A percentile compares a stretch with the other conserved stretches of the same genome.
These are phyloP conservation scores for Venturia asperata DNA, from an alignment of 2,329 filamentous ascomycete genomes.

Conservation along the genomic window DNA sequence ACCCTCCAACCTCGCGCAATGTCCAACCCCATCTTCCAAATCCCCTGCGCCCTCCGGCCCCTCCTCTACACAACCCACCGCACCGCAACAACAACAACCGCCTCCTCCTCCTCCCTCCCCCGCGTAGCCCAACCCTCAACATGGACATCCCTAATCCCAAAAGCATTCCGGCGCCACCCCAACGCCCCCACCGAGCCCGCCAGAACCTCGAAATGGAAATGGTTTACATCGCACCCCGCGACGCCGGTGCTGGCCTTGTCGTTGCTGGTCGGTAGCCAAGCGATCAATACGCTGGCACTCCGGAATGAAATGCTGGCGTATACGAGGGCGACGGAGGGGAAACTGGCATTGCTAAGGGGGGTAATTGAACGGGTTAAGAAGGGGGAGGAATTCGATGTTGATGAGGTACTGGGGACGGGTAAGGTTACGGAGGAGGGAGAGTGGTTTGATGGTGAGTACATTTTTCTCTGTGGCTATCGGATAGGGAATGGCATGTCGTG, in stretches of 20 bases:
- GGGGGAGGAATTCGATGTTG: constrained; percentile 78
- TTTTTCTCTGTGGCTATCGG: background rate
- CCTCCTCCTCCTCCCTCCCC: constrained; percentile 27
- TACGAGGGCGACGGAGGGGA: constrained; percentile 67
- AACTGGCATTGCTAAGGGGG: constrained; percentile 69
- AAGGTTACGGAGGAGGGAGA: constrained; percentile 67
- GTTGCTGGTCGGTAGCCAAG: constrained; percentile 85
- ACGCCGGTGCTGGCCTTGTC: constrained; percentile 60
- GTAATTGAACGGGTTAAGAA: constrained; percentile 62
- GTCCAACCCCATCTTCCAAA: constrained; percentile 8
- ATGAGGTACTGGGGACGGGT: constrained; percentile 71
- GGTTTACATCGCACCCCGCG: constrained; percentile 42
- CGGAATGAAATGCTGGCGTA: constrained; percentile 68
- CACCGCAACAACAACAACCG: constrained; percentile 12
- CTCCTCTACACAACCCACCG: constrained; percentile 8
- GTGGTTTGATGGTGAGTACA: constrained; percentile 72
- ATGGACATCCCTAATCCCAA: constrained; percentile 35
- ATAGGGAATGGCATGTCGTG: background rate
- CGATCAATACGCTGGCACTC: constrained; percentile 82
- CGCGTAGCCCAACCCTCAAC: constrained; percentile 33
- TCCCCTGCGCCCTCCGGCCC: constrained; percentile 10
- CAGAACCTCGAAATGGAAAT: constrained; percentile 15
- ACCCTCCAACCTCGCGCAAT: background rate
- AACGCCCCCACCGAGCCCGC: constrained; percentile 7
- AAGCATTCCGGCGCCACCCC: constrained; percentile 24